These are phyloP conservation scores for Luvunga scandens DNA, from an alignment of 345 rosid genomes.

Conservation along the genomic window DNA sequence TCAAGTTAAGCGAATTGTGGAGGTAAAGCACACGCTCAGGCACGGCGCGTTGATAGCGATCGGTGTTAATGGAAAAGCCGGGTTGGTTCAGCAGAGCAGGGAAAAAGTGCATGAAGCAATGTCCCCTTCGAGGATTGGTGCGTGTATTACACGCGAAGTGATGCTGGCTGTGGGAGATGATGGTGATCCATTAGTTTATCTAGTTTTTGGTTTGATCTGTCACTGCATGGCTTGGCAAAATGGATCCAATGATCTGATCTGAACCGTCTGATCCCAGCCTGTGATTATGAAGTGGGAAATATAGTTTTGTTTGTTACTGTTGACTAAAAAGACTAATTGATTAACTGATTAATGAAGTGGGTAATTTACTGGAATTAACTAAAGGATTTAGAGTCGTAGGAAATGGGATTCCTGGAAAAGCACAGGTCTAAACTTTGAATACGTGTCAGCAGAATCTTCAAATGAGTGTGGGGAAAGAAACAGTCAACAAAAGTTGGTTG, in stretches of 20 bases:
- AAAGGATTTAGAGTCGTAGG: not conserved
- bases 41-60: conserved; percentile 2
- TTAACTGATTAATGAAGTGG: not conserved
- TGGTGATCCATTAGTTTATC: not conserved
- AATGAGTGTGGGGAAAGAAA: not conserved
- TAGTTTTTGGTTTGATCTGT: not conserved
- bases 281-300: not conserved
- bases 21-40: conserved; percentile 19
- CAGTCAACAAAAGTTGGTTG: conserved; percentile 9
- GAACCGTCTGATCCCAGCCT: not conserved
- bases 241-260: not conserved
- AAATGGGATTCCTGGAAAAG: not conserved
- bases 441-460: conserved; percentile 17
- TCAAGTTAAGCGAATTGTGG: not conserved
- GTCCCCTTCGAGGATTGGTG: conserved; percentile 18
- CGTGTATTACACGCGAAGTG: conserved; percentile 6
- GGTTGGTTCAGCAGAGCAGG: conserved; percentile 8
- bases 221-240: conserved; percentile 4
- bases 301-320: not conserved
- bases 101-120: conserved; percentile 22
- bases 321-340: not conserved
- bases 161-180: not conserved
- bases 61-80: conserved; percentile 2
- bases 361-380: not conserved
- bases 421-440: not conserved